Evolutionary conservation across 441 rosid species (phyloP), one percentile per base, ranked within the genome.

Genomic region (Flueggea neowawraea): DNA sequence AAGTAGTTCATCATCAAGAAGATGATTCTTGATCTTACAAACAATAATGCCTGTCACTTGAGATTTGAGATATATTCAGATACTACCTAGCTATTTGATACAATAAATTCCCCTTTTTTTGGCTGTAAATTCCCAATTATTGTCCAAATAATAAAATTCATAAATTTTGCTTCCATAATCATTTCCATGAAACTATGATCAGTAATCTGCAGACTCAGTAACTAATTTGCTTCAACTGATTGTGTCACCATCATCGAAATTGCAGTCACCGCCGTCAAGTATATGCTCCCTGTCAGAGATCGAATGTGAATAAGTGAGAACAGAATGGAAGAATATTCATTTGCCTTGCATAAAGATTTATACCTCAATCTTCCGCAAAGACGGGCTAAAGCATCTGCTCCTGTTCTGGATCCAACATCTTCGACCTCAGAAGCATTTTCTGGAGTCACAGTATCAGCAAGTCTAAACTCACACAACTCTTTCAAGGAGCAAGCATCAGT

Each of bases 401-500:
- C 99, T 44, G 86, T 82, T 70, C 97, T 78, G 39, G 72, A 80
- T 36, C 91, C 98, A 59, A 82, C 89, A 74, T 91, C 95, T 79
- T 85, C 91, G 28, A 95, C 86, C 76, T 66, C 65, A 28, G 79
- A 74, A 65, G 97, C 96, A 80, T 86, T 91, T 64, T 83, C 77
- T 66, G 69, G 73, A 31, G 84, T 91, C 60, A 84, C 78, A 63
- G 62, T 76, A 59, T 91, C 96, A 56, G 99, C 97, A 63, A 95
- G 88, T 54, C 85, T 82, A 75, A 95, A 95, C 81, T 91, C 97
- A n/a, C n/a, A n/a, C n/a, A 95, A 73, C 75, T 91, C 93, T 73
- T 91, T 95, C 66, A 89, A 79, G 54, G 97, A 95, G 73, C 90
- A 95, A 55, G 99, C 98, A 78, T 95, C 93, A 4, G 97, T 84